A percentile compares a stretch with the other conserved stretches of the same genome.
Conservation (phyloP, 805 yeast genomes). For the Saccharomycopsis fermentans region DNA sequence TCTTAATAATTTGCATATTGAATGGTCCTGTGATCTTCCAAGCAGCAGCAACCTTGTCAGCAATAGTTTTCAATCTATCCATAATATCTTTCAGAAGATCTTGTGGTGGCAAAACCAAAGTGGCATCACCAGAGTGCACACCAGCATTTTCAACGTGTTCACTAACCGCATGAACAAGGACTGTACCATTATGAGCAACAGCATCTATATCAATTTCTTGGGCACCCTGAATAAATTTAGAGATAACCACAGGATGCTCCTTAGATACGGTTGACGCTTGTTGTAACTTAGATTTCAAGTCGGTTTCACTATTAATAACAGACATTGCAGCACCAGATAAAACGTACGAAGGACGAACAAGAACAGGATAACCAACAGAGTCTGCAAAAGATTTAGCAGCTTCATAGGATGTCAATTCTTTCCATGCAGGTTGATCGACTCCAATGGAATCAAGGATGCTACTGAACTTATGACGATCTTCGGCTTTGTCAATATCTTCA, state of each 20-base stretch:
- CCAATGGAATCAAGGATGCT: conserved; percentile 85
- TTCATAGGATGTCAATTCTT: conserved; percentile 76
- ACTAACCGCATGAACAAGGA: conserved; percentile 88
- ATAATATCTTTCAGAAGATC: conserved; percentile 54
- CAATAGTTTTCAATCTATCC: conserved; percentile 71
- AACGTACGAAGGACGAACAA: conserved; percentile 96
- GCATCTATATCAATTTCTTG: conserved; percentile 96
- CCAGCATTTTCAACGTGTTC: conserved; percentile 99
- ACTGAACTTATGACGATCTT: conserved; percentile 96
- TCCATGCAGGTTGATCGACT: conserved; percentile 97
- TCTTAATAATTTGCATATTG: conserved; percentile 94
- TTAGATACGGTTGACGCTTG: conserved; percentile 88
- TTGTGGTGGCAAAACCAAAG: conserved; percentile 89
- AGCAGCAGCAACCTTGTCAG: conserved; percentile 88
- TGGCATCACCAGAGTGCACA: conserved; percentile 98
- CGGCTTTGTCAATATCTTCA: conserved; percentile 91
- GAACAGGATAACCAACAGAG: conserved; percentile 85
- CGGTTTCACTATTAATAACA: conserved; percentile 69
- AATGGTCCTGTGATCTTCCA: conserved; percentile 97
- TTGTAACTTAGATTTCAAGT: conserved; percentile 71
- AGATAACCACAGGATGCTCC: conserved; percentile 95
- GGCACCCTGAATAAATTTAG: conserved; percentile 93
- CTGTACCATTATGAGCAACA: conserved; percentile 82
- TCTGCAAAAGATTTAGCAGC: conserved; percentile 83
- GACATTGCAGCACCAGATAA: conserved; percentile 99